phyloP scores from a whole-genome alignment of 495 filamentous ascomycete genomes.

The Trichocladium antarcticum region DNA sequence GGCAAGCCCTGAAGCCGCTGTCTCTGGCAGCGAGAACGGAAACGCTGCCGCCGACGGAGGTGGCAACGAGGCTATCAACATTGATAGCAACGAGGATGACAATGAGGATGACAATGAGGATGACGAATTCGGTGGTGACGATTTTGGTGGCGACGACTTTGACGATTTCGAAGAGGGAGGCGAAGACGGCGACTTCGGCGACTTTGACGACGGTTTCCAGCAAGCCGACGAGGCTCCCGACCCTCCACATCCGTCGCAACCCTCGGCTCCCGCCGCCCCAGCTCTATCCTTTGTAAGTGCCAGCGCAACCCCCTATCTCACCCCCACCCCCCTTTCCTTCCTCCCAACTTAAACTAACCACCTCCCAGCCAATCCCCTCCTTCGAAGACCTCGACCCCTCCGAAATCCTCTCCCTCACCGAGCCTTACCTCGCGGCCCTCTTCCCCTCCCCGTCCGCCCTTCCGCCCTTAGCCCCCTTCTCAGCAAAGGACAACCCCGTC shows the following conservation, averaged over 20 bases:
- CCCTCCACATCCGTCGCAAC: conserved; percentile 27
- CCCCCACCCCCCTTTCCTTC: not conserved
- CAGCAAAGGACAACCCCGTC: conserved; percentile 40
- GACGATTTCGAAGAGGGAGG: conserved; percentile 88
- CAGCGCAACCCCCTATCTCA: not conserved
- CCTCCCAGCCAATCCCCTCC: conserved; percentile 55
- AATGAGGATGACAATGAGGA: conserved; percentile 72
- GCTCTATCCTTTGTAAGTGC: conserved; percentile 37
- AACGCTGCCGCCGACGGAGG: not conserved
- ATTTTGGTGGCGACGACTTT: conserved; percentile 81
- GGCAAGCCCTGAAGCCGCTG: conserved; percentile 3
- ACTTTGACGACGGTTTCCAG: conserved; percentile 62
- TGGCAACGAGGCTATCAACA: conserved; percentile 30
- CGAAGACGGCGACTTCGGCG: conserved; percentile 68
- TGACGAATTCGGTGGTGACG: conserved; percentile 63
- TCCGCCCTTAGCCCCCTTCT: conserved; percentile 34
- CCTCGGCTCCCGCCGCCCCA: conserved; percentile 27
- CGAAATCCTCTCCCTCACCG: conserved; percentile 41
- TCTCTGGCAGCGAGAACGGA: not conserved
- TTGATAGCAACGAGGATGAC: conserved; percentile 88
- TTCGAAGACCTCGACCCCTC: conserved; percentile 49
- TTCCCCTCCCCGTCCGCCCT: conserved; percentile 46
- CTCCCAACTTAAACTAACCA: no score
- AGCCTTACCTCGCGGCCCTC: conserved; percentile 45
- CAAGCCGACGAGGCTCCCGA: conserved; percentile 43